Conservation (phyloP, 768 basidiomycete genomes). For the Bullera alba region DNA sequence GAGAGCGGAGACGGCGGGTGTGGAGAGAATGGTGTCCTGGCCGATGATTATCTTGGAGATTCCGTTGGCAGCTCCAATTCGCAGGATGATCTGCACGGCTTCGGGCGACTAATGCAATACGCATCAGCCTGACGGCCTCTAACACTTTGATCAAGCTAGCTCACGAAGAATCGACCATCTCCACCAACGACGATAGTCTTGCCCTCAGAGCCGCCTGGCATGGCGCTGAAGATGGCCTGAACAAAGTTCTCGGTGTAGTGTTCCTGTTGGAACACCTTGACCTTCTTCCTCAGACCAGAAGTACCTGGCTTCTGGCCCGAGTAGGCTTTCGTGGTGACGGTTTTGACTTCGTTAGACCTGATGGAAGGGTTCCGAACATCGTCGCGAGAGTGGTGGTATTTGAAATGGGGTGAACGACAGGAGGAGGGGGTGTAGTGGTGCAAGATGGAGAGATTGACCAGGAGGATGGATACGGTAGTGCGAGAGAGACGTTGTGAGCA, state of each 20-base stretch:
- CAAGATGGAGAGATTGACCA: too few species aligned
- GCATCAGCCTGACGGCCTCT: conserved; percentile 50
- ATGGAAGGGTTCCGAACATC: background rate
- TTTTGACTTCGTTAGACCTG: conserved; percentile 52
- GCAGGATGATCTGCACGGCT: conserved; percentile 77
- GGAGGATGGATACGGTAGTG: too few species aligned
- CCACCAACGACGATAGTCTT: conserved; percentile 90
- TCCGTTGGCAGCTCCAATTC: conserved; percentile 89
- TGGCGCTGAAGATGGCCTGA: conserved; percentile 81
- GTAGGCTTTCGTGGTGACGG: conserved; percentile 73
- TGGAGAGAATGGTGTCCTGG: conserved; percentile 84
- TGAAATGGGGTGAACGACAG: too few species aligned
- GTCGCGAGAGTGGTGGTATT: too few species aligned
- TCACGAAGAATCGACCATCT: conserved; percentile 77
- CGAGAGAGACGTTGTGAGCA: too few species aligned
- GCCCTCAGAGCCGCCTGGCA: conserved; percentile 61
- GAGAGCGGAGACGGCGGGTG: conserved; percentile 90
- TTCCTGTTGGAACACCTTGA: conserved; percentile 98
- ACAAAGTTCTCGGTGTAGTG: conserved; percentile 99
- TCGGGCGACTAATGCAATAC: conserved; percentile 32
- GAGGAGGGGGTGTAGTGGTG: too few species aligned
- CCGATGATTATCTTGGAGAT: conserved; percentile 88
- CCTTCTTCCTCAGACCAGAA: conserved; percentile 92
- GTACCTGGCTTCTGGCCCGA: conserved; percentile 86
- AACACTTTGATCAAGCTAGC: conserved; percentile 4